Evolutionary conservation across 148 eudicot genomes (phyloP).

Genomic region (Amaranthus hypochondriacus): DNA sequence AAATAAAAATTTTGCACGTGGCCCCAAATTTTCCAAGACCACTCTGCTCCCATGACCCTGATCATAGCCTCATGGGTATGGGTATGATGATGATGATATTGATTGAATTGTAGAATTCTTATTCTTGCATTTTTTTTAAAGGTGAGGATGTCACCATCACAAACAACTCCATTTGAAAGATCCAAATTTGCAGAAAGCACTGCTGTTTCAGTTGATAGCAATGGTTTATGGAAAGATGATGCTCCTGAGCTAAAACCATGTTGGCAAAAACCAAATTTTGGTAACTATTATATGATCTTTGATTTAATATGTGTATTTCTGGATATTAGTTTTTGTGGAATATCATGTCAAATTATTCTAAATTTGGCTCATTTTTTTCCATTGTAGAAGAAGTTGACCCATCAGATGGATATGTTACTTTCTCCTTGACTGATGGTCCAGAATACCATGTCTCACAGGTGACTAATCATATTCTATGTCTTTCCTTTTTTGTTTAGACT

Average conservation of each 20-base stretch:
- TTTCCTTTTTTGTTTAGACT: background rate
- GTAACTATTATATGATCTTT: conserved; percentile 25
- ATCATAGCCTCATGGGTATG: too few relatives aligned
- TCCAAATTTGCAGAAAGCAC: conserved; percentile 31
- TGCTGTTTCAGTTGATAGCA: conserved; percentile 26
- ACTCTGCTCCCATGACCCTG: too few relatives aligned
- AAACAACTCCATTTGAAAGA: conserved; percentile 25
- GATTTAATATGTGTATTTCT: conserved; percentile 12
- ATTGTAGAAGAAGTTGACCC: conserved; percentile 44
- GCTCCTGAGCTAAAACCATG: conserved; percentile 62
- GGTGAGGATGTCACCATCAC: conserved; percentile 32
- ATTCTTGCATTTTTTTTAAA: conserved; percentile 5
- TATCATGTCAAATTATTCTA: background rate
- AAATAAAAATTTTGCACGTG: too few relatives aligned
- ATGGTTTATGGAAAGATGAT: conserved; percentile 64
- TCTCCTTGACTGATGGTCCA: conserved; percentile 95
- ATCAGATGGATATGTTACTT: conserved; percentile 73
- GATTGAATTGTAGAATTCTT: background rate
- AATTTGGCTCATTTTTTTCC: conserved; percentile 14
- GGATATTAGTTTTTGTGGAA: background rate
- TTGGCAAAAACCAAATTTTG: conserved; percentile 58
- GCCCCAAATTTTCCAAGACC: too few relatives aligned
- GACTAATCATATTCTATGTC: background rate
- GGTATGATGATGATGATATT: background rate
- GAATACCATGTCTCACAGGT: conserved; percentile 98